A percentile compares a stretch with the other conserved stretches of the same genome.
phyloP scores from a whole-genome alignment of 2,329 filamentous ascomycete genomes.

The Fusarium transvaalense region DNA sequence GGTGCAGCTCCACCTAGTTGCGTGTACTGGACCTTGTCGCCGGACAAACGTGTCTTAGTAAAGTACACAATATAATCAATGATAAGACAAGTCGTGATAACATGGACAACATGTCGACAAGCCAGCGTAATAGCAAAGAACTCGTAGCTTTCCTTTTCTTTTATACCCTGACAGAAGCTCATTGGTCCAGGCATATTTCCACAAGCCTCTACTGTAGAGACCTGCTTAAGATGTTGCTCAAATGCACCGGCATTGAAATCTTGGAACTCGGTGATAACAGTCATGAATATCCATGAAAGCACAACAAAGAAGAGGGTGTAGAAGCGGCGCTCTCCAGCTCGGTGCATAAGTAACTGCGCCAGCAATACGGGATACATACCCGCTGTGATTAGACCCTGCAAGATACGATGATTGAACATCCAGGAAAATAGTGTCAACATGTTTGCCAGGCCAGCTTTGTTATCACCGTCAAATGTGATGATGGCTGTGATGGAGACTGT shows the following conservation, averaged over 20 bases:
- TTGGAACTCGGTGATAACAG: background rate
- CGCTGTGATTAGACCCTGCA: background rate
- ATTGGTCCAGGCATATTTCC: background rate
- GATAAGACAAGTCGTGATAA: background rate
- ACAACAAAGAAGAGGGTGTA: background rate
- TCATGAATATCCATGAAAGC: background rate
- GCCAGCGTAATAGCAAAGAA: background rate
- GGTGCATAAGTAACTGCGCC: background rate
- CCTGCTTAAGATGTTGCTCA: slow-evolving; percentile 1
- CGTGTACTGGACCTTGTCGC: background rate
- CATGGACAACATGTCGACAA: background rate
- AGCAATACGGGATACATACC: background rate
- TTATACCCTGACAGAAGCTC: slow-evolving; percentile 15
- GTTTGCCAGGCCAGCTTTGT: background rate
- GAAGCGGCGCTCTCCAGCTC: background rate
- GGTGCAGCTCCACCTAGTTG: background rate
- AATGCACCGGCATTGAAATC: background rate
- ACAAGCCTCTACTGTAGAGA: background rate
- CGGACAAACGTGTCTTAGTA: background rate
- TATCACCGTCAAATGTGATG: background rate
- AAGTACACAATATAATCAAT: background rate
- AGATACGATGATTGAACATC: background rate
- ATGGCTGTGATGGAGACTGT: slow-evolving; percentile 10
- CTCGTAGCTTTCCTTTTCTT: background rate
- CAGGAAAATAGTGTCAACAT: background rate